phyloP scores from a whole-genome alignment of 1,139 yeast species.

The Diutina mesorugosa region DNA sequence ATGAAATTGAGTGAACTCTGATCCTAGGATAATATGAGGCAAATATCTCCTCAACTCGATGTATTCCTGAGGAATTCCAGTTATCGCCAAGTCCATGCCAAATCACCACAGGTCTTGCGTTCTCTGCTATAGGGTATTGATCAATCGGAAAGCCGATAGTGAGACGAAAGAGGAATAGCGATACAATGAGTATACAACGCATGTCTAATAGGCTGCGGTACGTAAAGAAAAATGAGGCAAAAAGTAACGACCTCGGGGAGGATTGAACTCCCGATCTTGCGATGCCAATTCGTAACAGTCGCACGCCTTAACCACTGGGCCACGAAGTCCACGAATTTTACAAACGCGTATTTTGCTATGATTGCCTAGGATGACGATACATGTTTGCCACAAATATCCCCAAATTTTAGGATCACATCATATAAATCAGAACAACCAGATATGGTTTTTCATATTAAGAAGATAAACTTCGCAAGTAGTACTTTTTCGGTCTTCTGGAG shows the following conservation, averaged over 20 bases:
- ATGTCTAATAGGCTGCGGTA: neutral
- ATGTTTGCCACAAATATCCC: no score
- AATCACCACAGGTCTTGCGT: constrained; percentile 29
- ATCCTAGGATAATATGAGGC: constrained; percentile 35
- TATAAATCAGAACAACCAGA: no score
- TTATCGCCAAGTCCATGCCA: constrained; percentile 86
- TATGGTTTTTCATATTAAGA: no score
- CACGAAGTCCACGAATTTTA: neutral
- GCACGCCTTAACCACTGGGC: constrained; percentile 2
- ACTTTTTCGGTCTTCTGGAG: no score
- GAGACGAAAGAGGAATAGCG: neutral
- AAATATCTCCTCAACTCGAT: constrained; percentile 29
- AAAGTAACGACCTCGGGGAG: neutral
- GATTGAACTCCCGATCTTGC: constrained; percentile 2
- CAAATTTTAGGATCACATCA: no score
- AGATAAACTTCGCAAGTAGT: no score
- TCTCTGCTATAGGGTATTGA: neutral
- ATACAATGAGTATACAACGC: neutral
- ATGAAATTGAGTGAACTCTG: constrained; percentile 37
- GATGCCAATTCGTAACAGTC: neutral
- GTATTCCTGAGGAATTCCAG: constrained; percentile 52
- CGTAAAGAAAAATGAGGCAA: neutral
- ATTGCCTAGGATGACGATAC: no score
- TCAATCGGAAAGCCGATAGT: neutral
- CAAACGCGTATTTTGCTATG: neutral